Evolutionary conservation across 2,329 filamentous ascomycete genomes (phyloP), one percentile per base, ranked within the genome.

Genomic region (Botrytis byssoidea): DNA sequence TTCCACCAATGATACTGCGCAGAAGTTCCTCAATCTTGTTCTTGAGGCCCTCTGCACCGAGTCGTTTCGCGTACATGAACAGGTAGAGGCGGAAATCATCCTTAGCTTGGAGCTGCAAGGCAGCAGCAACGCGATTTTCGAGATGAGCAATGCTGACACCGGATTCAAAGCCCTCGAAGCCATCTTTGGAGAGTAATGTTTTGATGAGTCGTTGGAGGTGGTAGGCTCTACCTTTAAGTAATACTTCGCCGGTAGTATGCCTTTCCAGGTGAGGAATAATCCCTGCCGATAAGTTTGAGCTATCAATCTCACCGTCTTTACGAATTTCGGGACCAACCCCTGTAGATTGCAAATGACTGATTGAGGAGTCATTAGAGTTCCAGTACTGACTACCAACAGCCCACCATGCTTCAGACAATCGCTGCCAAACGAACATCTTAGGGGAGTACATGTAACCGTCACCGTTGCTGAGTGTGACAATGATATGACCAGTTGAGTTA

Each of bases 401-500:
- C 94, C 96, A 99, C 96, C 96, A 99, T 2, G 93, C 89, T 81
- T 99, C 97, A 3, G 94, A 97, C n/a, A 99, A 86, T 16, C 95
- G 90, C 82, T 98, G 95, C 96, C 96, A 99, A 12, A 91, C 89
- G 82, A 90, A 95, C 91, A 99, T 93, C 29, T 88, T 87, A 0
- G 92, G 89, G 2, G 93, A 93, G 83, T 99, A 99, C 71, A 91
- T 91, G 83, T 94, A 99, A 2, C 96, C 96, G 79, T 99, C 95
- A 32, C 96, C 96, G 78, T 98, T 98, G 37, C 92, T 96, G 74
- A 99, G 87, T 0, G 94, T 96, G n/a, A 98, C 89, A 37, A 98
- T 87, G 32, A 98, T 88, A 63, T 94, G 88, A 1, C 96, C 97
- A 71, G 90, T 91, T 0, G 93, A 94, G 82, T 98, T 99, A 71